Evolutionary conservation across 2,329 filamentous ascomycete genomes (phyloP), one percentile per base, ranked within the genome.

Genomic region (Claviceps sp.): DNA sequence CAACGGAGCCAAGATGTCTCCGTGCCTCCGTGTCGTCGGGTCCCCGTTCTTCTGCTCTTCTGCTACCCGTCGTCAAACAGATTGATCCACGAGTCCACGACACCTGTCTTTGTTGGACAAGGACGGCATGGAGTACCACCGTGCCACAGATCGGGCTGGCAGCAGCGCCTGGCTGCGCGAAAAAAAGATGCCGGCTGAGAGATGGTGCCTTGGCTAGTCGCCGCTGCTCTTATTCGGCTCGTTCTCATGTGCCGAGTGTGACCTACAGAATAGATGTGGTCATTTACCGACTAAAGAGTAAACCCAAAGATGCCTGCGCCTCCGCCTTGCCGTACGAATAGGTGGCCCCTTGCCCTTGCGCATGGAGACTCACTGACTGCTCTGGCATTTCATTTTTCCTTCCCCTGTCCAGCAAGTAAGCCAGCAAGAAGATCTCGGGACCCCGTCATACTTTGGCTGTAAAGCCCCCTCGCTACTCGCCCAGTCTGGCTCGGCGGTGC

Each of bases 101-200:
- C 43, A 46, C 50, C 26, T 44, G 52, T 53, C 46, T 55, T 30
- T 59, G 63, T 64, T 58, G 54, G 58, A 61, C 60, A 61, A 60
- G 65, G 62, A 61, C 64, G 61, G 68, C 65, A 68, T 68, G 65
- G 65, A 57, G 67, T 68, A 56, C 59, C 64, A 69, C 67, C 68
- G 65, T 68, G 56, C 59, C 64, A 69, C 67, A 68, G 65, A 70
- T 68, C 66, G 68, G 63, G 60, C 52, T 50, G 56, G 56, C 57
- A 57, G 55, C 61, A 62, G 59, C 59, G 60, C 60, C 60, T 60
- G 59, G 62, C 62, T 63, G 61, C 56, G 60, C 55, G 55, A 58
- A 57, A n/a, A 53, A 53, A 46, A 19, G 40, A 48, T 46, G 47
- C 46, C 55, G 47, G 48, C 46, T 40, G 16, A 50, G 47, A 44